phyloP scores from a whole-genome alignment of 768 basidiomycete species.

The Mycena maculata region DNA sequence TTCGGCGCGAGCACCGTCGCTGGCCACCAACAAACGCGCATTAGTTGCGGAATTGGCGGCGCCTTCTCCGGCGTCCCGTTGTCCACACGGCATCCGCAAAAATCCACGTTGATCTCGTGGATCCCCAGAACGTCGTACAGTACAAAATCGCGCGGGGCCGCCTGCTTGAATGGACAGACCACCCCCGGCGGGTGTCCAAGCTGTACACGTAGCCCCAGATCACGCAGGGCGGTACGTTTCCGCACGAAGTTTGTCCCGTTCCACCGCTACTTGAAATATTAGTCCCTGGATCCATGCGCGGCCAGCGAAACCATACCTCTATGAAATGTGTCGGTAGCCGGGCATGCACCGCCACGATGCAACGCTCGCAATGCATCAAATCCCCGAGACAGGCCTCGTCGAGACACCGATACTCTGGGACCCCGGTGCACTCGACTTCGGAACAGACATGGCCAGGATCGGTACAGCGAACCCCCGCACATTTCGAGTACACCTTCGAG shows the following conservation, averaged over 20 bases:
- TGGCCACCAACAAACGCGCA: too few relatives aligned
- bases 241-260: neutral
- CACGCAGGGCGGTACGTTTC: neutral
- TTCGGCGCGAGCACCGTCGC: too few relatives aligned
- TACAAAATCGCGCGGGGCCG: slow-evolving; percentile 5
- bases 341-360: neutral
- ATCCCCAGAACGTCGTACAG: slow-evolving; percentile 23
- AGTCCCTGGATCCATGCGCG: neutral
- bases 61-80: too few relatives aligned
- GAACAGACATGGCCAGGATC: neutral
- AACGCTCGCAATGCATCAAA: neutral
- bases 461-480: neutral
- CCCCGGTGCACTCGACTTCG: neutral
- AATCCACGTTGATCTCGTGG: slow-evolving; percentile 25
- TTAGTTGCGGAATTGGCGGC: too few relatives aligned
- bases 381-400: slow-evolving; percentile 6
- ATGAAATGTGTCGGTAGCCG: slow-evolving; percentile 10
- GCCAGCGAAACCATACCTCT: neutral
- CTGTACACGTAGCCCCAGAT: slow-evolving; percentile 30
- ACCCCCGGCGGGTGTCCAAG: slow-evolving; percentile 18
- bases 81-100: slow-evolving; percentile 19
- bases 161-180: neutral
- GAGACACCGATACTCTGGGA: neutral
- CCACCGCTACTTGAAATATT: neutral
- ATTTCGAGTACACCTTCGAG: neutral